Evolutionary conservation across 345 rosid genomes (phyloP), one percentile per base, ranked within the genome.

Genomic region (Xanthoceras sorbifolium): DNA sequence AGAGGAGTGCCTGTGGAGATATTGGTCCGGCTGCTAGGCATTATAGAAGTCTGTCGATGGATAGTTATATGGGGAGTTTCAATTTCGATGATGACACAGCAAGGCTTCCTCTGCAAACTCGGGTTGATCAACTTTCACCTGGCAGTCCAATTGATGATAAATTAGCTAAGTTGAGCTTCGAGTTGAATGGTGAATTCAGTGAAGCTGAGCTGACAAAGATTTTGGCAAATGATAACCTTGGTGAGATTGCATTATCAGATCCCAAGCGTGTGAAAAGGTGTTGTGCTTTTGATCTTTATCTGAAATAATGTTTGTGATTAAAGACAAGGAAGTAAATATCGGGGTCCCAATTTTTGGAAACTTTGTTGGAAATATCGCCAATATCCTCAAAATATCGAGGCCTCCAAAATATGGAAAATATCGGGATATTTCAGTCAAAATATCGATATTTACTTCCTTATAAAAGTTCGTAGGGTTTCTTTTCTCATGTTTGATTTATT

Each of bases 211-310:
- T 93, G 72, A 89, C 88, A 81, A 90, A 91, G 83, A 91, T 93
- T 64, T 82, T 87, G 82, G 91, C 87, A 0, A 91, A 90, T 83
- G 97, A 90, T 71, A 93, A 89, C 75, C 98, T 93, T 69, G 84
- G 90, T 38, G 93, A 93, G 85, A 89, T 91, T 81, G 94, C 91
- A 52, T 36, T 91, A 75, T 6, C 82, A 29, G 97, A 89, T 64
- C 89, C 92, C 31, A 86, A 85, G 72, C 90, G 90, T 20, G 92
- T 76, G 9, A 89, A 86, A 72, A 86, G 90, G 90, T 83, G 25
- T 68, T 40, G 40, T n/a, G 10, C 42, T 63, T 74, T 48, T 44
- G 34, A 46, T 3, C 42, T 71, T 34, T 67, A 23, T 69, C 10
- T 72, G 23, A 22, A 32, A 32, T 57, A 15, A 26, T 54, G 23